A percentile compares a stretch with the other conserved stretches of the same genome.
Evolutionary conservation across 2,329 filamentous ascomycete species (phyloP).

Genomic region (Sporothrix pallida): DNA sequence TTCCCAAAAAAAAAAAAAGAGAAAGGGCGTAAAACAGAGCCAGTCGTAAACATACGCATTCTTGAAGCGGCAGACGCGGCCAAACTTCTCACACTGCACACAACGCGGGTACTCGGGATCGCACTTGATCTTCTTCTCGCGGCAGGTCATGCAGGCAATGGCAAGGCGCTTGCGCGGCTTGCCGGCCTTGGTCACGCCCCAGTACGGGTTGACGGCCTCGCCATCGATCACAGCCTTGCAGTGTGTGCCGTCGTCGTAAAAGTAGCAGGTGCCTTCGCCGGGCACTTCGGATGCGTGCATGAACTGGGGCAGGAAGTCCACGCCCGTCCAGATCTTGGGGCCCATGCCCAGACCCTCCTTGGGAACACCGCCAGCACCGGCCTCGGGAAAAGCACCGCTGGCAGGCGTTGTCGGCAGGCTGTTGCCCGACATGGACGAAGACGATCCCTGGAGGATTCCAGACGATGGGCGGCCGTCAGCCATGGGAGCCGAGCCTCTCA

Average conservation of each 20-base stretch:
- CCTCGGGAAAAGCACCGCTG: constrained; percentile 49
- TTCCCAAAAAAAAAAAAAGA: neutral
- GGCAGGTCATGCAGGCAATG: constrained; percentile 89
- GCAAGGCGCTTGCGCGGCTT: constrained; percentile 90
- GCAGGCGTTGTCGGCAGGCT: constrained; percentile 13
- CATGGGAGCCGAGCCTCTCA: neutral
- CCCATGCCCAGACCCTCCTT: constrained; percentile 59
- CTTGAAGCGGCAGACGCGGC: constrained; percentile 81
- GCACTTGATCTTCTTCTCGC: constrained; percentile 98
- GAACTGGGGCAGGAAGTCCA: constrained; percentile 70
- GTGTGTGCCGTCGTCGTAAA: constrained; percentile 83
- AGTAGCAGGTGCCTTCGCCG: constrained; percentile 81
- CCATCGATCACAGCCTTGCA: constrained; percentile 86
- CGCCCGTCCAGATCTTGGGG: constrained; percentile 72
- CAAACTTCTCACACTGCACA: constrained; percentile 90
- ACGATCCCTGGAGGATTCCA: neutral
- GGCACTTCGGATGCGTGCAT: constrained; percentile 69
- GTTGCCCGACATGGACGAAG: neutral
- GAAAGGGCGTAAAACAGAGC: too few relatives aligned
- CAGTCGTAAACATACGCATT: constrained; percentile 73
- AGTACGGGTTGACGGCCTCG: constrained; percentile 84
- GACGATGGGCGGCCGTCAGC: constrained; percentile 16
- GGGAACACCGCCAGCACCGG: constrained; percentile 47
- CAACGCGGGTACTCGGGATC: constrained; percentile 88
- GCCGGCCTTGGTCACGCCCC: constrained; percentile 92